Conservation (phyloP, 2,329 filamentous ascomycete species). For the Neurospora crassa region DNA sequence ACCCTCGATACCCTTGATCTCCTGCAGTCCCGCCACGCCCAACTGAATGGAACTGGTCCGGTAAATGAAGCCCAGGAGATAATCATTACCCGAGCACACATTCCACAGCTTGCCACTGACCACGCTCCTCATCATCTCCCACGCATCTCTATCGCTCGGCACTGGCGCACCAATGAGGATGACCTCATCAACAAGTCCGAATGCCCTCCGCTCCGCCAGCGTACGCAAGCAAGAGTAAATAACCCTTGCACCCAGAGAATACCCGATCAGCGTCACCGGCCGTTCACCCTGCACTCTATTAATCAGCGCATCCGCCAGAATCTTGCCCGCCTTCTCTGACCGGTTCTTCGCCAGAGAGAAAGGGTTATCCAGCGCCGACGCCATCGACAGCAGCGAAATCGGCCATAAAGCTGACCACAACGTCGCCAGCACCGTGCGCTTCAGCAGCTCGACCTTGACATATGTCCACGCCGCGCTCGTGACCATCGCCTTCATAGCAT, state of each 20-base stretch:
- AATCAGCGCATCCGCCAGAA: slow-evolving; percentile 74
- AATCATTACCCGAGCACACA: slow-evolving; percentile 79
- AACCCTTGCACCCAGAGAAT: slow-evolving; percentile 70
- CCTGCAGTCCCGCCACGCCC: slow-evolving; percentile 75
- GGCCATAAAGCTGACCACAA: slow-evolving; percentile 63
- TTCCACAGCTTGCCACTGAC: slow-evolving; percentile 79
- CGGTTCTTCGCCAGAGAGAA: slow-evolving; percentile 68
- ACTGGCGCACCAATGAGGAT: slow-evolving; percentile 75
- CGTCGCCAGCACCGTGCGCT: slow-evolving; percentile 59
- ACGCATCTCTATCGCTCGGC: slow-evolving; percentile 61
- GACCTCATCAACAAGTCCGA: slow-evolving; percentile 75
- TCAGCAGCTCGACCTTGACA: slow-evolving; percentile 66
- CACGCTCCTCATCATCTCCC: slow-evolving; percentile 67
- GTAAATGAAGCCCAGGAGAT: slow-evolving; percentile 80
- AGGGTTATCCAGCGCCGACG: slow-evolving; percentile 67
- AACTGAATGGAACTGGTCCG: slow-evolving; percentile 73
- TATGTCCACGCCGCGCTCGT: slow-evolving; percentile 65
- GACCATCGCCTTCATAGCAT: slow-evolving; percentile 61
- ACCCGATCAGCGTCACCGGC: slow-evolving; percentile 71
- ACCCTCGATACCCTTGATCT: slow-evolving; percentile 56
- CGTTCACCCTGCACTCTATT: slow-evolving; percentile 76
- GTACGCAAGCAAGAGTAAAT: slow-evolving; percentile 74
- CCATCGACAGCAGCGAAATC: slow-evolving; percentile 54
- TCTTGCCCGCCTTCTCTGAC: slow-evolving; percentile 69
- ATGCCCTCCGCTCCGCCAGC: slow-evolving; percentile 68